Percentiles rank a stretch among this genome's conserved stretches.
Evolutionary conservation across 2,329 filamentous ascomycete species (phyloP).

Genomic region (Penicillium occitanis): DNA sequence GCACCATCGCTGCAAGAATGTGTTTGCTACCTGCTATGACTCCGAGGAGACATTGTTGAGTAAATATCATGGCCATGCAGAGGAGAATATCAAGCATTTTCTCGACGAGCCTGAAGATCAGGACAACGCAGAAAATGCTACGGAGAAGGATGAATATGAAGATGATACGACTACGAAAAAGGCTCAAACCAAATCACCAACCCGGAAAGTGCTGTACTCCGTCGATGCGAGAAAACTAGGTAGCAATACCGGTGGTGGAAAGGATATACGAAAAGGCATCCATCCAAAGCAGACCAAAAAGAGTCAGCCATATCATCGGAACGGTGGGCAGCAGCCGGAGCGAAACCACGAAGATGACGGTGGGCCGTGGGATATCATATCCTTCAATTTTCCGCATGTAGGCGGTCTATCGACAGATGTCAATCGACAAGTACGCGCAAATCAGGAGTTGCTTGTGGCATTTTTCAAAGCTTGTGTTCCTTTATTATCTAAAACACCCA

Average conservation of each 20-base stretch:
- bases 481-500: conserved; percentile 36
- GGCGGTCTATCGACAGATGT: conserved; percentile 90
- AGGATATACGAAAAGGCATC: conserved; percentile 45
- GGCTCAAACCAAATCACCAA: conserved; percentile 14
- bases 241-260: conserved; percentile 37
- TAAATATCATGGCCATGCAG: conserved; percentile 71
- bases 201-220: conserved; percentile 41
- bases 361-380: conserved; percentile 68
- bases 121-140: conserved; percentile 2
- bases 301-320: conserved; percentile 10
- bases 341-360: conserved; percentile 19
- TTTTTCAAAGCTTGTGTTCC: conserved; percentile 50
- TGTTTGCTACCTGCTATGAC: conserved; percentile 50
- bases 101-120: conserved; percentile 21
- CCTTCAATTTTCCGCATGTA: conserved; percentile 97
- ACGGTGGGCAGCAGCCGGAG: background rate
- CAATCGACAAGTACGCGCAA: conserved; percentile 88
- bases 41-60: conserved; percentile 52
- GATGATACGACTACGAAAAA: conserved; percentile 19
- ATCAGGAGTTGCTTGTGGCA: conserved; percentile 62
- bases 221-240: conserved; percentile 48
- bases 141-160: conserved; percentile 19
- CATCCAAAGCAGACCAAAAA: conserved; percentile 35
- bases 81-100: conserved; percentile 56
- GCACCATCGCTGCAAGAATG: conserved; percentile 41